Evolutionary conservation across 2,329 filamentous ascomycete species (phyloP).

Genomic region (Paracamarosporium sp.): DNA sequence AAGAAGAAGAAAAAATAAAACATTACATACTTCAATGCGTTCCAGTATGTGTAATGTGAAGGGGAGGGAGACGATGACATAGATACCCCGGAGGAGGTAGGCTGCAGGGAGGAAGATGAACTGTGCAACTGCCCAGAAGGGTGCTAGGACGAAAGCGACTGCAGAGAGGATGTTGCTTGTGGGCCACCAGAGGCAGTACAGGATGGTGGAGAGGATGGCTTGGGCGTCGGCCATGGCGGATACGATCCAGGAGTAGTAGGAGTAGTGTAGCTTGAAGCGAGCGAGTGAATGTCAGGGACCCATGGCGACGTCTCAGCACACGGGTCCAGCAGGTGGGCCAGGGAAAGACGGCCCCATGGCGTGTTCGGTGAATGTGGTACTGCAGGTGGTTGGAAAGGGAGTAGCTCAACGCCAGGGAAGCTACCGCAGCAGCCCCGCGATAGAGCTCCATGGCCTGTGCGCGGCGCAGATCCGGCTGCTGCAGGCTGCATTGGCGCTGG

Average conservation of each 20-base stretch:
- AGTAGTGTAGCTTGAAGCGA: too few relatives aligned
- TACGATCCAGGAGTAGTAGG: too few relatives aligned
- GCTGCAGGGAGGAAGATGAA: slow-evolving; percentile 60
- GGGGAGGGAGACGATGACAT: slow-evolving; percentile 55
- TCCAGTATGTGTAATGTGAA: slow-evolving; percentile 54
- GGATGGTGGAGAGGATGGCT: slow-evolving; percentile 33
- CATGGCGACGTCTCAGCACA: slow-evolving; percentile 13
- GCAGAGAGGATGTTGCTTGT: slow-evolving; percentile 46
- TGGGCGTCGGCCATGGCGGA: slow-evolving; percentile 37
- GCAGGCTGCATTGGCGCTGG: slow-evolving; percentile 14
- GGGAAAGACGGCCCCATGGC: neutral
- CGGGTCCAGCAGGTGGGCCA: neutral
- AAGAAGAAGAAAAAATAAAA: neutral
- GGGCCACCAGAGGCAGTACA: slow-evolving; percentile 47
- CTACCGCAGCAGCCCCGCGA: slow-evolving; percentile 11
- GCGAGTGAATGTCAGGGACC: slow-evolving; percentile 10
- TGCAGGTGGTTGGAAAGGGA: neutral
- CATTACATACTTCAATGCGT: slow-evolving; percentile 61
- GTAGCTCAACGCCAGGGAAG: neutral
- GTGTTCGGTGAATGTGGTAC: neutral
- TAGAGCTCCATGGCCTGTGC: slow-evolving; percentile 18
- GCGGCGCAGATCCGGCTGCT: slow-evolving; percentile 4
- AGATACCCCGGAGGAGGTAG: slow-evolving; percentile 52
- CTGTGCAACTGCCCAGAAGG: slow-evolving; percentile 55
- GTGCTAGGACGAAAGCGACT: slow-evolving; percentile 52